phyloP scores from a whole-genome alignment of 2,329 filamentous ascomycete species.

The Talaromyces verruculosus region DNA sequence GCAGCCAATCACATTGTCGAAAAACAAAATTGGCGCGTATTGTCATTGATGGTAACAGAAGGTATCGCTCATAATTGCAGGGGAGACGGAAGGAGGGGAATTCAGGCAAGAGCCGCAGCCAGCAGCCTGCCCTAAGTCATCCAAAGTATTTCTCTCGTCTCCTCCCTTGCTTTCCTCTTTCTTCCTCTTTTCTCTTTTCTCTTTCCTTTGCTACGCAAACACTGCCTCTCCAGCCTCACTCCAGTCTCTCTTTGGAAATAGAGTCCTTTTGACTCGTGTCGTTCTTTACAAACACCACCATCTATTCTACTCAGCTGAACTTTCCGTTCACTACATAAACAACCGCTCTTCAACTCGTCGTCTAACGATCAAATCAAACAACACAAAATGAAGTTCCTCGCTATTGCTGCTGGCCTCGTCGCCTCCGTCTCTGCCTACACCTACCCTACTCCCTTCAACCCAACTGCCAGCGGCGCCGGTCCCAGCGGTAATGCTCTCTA shows the following conservation, averaged over 20 bases:
- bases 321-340: neutral
- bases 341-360: neutral
- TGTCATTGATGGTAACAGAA: neutral
- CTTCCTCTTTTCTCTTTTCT: neutral
- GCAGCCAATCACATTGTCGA: neutral
- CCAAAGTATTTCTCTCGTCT: conserved; percentile 9
- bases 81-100: neutral
- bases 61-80: neutral
- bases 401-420: conserved; percentile 39
- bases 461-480: conserved; percentile 32
- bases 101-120: conserved; percentile 1
- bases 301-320: neutral
- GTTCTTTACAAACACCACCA: conserved; percentile 17
- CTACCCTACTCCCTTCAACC: conserved; percentile 26
- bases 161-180: conserved; percentile 1
- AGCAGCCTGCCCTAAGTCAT: neutral
- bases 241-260: conserved; percentile 19
- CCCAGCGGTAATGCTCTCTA: conserved; percentile 57
- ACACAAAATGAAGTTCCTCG: conserved; percentile 43
- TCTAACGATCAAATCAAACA: conserved; percentile 3
- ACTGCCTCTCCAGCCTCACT: conserved; percentile 16
- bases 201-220: neutral
- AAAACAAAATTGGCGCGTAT: neutral
- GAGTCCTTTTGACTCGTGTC: conserved; percentile 20
- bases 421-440: conserved; percentile 42